Evolutionary conservation across 1,284 basidiomycete genomes (phyloP), one percentile per base, ranked within the genome.

Genomic region (Papiliotrema nemorosa): DNA sequence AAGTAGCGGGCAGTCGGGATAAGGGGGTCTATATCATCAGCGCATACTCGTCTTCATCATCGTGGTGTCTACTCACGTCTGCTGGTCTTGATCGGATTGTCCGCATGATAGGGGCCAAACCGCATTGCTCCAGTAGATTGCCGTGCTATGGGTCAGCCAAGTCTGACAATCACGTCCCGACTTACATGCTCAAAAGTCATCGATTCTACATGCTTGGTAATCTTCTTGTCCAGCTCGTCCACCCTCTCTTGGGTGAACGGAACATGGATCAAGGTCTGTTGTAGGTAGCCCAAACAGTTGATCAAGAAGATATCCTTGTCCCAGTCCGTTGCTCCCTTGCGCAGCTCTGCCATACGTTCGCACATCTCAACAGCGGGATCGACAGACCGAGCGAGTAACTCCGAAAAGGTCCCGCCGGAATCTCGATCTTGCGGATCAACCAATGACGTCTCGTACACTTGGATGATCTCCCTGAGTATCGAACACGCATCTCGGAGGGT

Each of bases 111-210:
- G 84, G 79, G n/a, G 79, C 76, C 1, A 96, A 78, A 2, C 88
- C 88, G 27, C 86, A 83, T 50, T 89, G 86, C 31, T 76, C 77
- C 52, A 93, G 80, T 31, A 92, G 79, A 50, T 82, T 80, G 43
- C 78, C 77, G 59, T 84, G 88, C 89, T 94, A 7, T n/a, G 2
- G n/a, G 13, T 55, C 49, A 50, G 44, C 44, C 21, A 12, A 29
- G 12, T 3, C 20, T 14, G 18, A 14, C 7, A 4, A 24, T 31
- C 33, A 22, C 5, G 24, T 35, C 20, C 18, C 9, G 5, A 78
- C 87, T 62, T 64, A 91, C 90, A 73, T 94, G 91, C 63, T 91
- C 85, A 44, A 85, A 82, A 7, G 84, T 86, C 53, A 96, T 78
- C 6, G 76, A 74, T 42, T 80, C 75, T 1, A 90, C 83, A 55